phyloP scores from a whole-genome alignment of 345 rosid species.

The Luvunga scandens region DNA sequence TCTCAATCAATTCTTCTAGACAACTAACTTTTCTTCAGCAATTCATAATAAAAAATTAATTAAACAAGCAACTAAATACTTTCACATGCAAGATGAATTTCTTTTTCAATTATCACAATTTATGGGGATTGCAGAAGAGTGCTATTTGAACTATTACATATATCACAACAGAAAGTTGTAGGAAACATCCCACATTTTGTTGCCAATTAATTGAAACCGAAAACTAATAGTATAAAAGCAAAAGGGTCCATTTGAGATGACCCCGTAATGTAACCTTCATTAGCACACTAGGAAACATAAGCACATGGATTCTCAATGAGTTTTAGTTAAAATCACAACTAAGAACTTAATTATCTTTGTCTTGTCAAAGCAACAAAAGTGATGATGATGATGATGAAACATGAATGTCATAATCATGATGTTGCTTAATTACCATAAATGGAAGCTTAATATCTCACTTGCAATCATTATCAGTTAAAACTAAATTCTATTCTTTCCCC shows the following conservation, averaged over 20 bases:
- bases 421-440: constrained; percentile 24
- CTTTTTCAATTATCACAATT: no score
- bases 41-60: not conserved
- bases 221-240: not conserved
- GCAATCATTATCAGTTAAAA: constrained; percentile 23
- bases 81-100: no score
- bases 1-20: not conserved
- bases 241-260: constrained; percentile 16
- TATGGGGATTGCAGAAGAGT: no score
- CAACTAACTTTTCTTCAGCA: no score
- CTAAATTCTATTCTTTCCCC: not conserved
- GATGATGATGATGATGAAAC: constrained; percentile 16
- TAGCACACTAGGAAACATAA: constrained; percentile 33
- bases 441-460: constrained; percentile 38
- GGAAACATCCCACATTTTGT: constrained; percentile 23
- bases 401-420: constrained; percentile 20
- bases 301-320: constrained; percentile 39
- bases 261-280: constrained; percentile 26
- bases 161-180: not conserved
- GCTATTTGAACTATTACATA: no score
- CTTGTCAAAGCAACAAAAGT: constrained; percentile 26
- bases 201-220: not conserved
- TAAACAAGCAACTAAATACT: not conserved
- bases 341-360: constrained; percentile 18
- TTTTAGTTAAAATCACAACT: constrained; percentile 30